phyloP scores from a whole-genome alignment of 2,329 filamentous ascomycete species.

The Nemania serpens region DNA sequence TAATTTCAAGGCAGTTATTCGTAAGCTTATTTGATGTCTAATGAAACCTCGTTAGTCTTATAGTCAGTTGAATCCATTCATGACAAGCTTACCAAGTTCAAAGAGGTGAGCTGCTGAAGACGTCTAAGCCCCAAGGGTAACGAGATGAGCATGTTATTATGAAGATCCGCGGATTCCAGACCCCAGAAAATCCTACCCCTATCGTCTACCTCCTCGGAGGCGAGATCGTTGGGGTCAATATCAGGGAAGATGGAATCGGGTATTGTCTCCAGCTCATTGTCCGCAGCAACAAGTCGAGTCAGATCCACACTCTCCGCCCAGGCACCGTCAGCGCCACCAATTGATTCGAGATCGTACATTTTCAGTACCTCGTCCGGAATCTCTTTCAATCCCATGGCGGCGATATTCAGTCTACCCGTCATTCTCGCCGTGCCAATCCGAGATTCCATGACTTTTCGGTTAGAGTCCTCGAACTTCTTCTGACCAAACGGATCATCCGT shows the following conservation, averaged over 20 bases:
- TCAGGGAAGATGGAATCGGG: conserved; percentile 82
- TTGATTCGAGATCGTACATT: conserved; percentile 84
- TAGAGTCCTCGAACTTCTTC: conserved; percentile 58
- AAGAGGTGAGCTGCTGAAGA: conserved; percentile 72
- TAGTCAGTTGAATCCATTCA: neutral
- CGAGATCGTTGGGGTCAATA: conserved; percentile 56
- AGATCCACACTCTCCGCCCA: conserved; percentile 95
- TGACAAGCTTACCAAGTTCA: conserved; percentile 71
- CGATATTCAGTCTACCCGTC: conserved; percentile 85
- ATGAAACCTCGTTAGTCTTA: conserved; percentile 36
- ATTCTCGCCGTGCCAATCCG: conserved; percentile 74
- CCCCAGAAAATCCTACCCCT: conserved; percentile 79
- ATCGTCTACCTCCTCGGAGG: conserved; percentile 61
- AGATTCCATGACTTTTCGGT: conserved; percentile 71
- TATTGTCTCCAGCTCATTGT: conserved; percentile 82
- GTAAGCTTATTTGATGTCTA: conserved; percentile 81
- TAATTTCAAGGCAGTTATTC: conserved; percentile 71
- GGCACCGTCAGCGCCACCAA: conserved; percentile 65
- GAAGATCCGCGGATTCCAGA: conserved; percentile 80
- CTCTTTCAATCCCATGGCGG: conserved; percentile 76
- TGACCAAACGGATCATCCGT: conserved; percentile 74
- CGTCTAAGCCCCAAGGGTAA: conserved; percentile 77
- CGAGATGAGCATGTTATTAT: conserved; percentile 76
- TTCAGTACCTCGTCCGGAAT: conserved; percentile 82
- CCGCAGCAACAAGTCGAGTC: conserved; percentile 80